Evolutionary conservation across 164 flowering plant genomes (phyloP).

Genomic region (Piper betle): DNA sequence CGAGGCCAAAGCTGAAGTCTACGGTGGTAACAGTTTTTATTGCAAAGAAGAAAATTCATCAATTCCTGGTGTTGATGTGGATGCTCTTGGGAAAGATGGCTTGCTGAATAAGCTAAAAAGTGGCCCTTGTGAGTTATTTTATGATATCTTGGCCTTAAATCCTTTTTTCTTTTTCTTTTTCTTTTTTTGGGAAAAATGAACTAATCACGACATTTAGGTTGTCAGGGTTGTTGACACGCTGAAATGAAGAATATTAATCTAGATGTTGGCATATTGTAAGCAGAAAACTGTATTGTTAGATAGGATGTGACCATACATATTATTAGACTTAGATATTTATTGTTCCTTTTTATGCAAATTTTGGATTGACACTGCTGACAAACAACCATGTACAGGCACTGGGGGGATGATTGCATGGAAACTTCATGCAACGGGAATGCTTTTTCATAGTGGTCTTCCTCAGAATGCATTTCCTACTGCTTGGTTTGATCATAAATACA

Average conservation of each 20-base stretch:
- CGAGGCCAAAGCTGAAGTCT: slow-evolving; percentile 64
- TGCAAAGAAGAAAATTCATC: slow-evolving; percentile 92
- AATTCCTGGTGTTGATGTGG: slow-evolving; percentile 80
- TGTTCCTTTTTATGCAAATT: slow-evolving; percentile 24
- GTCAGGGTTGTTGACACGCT: too few species aligned
- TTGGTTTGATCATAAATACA: background rate
- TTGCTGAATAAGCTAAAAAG: slow-evolving; percentile 69
- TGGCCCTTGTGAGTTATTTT: slow-evolving; percentile 72
- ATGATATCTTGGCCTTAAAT: too few species aligned
- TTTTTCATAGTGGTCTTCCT: slow-evolving; percentile 92
- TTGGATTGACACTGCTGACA: slow-evolving; percentile 98
- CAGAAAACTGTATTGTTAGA: too few species aligned
- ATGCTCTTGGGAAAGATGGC: slow-evolving; percentile 76
- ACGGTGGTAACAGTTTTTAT: slow-evolving; percentile 93
- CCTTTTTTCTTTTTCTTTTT: background rate
- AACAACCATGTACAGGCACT: slow-evolving; percentile 97
- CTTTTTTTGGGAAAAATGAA: background rate
- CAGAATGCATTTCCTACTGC: slow-evolving; percentile 47
- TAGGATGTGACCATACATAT: too few species aligned
- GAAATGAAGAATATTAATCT: too few species aligned
- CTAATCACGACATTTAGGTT: too few species aligned
- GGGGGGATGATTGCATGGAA: slow-evolving; percentile 95
- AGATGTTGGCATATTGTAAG: too few species aligned
- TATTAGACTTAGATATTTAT: too few species aligned
- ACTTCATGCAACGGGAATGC: slow-evolving; percentile 74